phyloP scores from a whole-genome alignment of 768 basidiomycete species.

The Mrakia hoshinonis region DNA sequence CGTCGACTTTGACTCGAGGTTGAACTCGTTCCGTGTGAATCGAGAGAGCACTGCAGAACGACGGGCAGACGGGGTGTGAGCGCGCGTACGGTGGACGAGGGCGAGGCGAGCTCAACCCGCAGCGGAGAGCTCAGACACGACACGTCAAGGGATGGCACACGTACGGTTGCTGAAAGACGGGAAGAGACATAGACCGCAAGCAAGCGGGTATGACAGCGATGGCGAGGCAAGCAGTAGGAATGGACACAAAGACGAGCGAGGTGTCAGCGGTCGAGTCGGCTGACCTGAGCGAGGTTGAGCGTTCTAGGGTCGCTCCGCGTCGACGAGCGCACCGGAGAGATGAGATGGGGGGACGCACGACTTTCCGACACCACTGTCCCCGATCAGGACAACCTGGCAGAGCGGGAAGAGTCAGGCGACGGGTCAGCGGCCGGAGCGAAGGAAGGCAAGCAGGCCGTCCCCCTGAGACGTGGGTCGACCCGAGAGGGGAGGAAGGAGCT shows the following conservation, averaged over 20 bases:
- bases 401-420: conserved; percentile 94
- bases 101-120: not conserved
- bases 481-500: not conserved
- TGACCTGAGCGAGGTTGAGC: not conserved
- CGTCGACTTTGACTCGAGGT: conserved; percentile 96
- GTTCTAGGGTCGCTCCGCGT: not conserved
- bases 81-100: not conserved
- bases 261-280: not conserved
- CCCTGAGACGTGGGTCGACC: not conserved
- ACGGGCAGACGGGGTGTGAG: not conserved
- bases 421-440: not conserved
- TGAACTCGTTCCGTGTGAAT: conserved; percentile 99
- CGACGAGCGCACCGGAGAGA: not conserved
- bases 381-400: conserved; percentile 99
- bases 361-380: conserved; percentile 98
- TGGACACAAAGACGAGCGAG: conserved; percentile 7
- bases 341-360: conserved; percentile 60
- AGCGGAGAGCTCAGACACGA: not conserved
- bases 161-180: conserved; percentile 52
- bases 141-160: conserved; percentile 35
- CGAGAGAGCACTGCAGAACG: conserved; percentile 77
- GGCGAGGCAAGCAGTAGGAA: conserved; percentile 1
- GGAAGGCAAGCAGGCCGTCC: not conserved
- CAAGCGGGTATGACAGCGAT: conserved; percentile 4
- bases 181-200: not conserved